A percentile compares a stretch with the other conserved stretches of the same genome.
Conservation (phyloP, 2,329 filamentous ascomycete species). For the Ascosphaera apis region DNA sequence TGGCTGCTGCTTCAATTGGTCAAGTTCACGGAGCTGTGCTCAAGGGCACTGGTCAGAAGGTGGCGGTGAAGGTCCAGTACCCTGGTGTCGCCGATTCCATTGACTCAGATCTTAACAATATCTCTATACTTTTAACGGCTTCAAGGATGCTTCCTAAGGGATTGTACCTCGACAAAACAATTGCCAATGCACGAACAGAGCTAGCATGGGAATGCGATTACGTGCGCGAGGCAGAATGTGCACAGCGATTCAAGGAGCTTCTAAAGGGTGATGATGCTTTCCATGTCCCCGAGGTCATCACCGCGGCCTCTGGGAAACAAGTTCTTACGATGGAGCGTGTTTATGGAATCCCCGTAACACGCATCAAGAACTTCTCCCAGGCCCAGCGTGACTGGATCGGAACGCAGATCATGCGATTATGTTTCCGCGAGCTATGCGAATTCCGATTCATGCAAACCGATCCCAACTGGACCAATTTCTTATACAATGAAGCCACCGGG, state of each 20-base stretch:
- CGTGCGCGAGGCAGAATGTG: constrained; percentile 62
- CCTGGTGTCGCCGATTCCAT: constrained; percentile 91
- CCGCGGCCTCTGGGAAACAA: constrained; percentile 59
- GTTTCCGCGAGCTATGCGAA: constrained; percentile 75
- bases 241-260: constrained; percentile 49
- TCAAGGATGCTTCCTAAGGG: constrained; percentile 77
- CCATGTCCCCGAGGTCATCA: constrained; percentile 52
- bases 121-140: constrained; percentile 73
- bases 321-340: constrained; percentile 89
- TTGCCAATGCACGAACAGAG: constrained; percentile 79
- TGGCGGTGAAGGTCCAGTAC: constrained; percentile 95
- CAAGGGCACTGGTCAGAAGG: constrained; percentile 46
- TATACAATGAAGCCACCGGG: constrained; percentile 51
- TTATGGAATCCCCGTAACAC: constrained; percentile 66
- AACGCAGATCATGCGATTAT: constrained; percentile 75
- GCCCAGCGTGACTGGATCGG: constrained; percentile 88
- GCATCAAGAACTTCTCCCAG: constrained; percentile 51
- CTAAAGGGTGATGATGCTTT: constrained; percentile 63
- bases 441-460: constrained; percentile 99
- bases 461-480: constrained; percentile 98
- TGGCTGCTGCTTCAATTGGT: constrained; percentile 89
- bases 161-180: constrained; percentile 88
- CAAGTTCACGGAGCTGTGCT: constrained; percentile 79
- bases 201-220: constrained; percentile 97
- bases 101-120: constrained; percentile 84